These are phyloP conservation scores for Angophora floribunda DNA, from an alignment of 345 rosid genomes.

Conservation along the genomic window DNA sequence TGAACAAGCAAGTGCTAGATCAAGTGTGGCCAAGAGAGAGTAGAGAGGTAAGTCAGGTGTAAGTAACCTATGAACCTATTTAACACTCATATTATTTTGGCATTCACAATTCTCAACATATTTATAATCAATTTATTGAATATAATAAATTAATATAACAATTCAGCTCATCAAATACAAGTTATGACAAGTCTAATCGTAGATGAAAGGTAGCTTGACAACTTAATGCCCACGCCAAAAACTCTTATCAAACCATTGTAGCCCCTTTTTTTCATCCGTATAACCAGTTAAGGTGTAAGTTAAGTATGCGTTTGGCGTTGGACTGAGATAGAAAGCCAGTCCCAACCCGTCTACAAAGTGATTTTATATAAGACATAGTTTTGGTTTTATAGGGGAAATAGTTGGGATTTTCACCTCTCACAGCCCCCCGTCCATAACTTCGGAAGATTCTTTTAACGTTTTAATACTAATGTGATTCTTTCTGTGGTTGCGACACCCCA, in stretches of 20 bases:
- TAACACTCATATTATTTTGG: not conserved
- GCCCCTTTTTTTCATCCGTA: not conserved
- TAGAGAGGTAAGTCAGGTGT: not conserved
- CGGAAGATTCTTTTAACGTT: not conserved
- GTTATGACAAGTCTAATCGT: not conserved
- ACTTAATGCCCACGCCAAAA: not conserved
- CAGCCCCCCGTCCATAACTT: not conserved
- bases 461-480: not conserved
- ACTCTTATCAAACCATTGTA: not conserved
- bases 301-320: not conserved
- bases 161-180: not conserved
- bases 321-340: not conserved
- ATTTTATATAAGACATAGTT: not conserved
- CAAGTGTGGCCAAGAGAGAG: not conserved
- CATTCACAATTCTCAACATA: not conserved
- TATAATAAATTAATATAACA: too few species aligned
- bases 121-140: not conserved
- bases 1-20: not conserved
- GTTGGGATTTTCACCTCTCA: not conserved
- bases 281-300: not conserved
- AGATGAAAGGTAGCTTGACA: not conserved
- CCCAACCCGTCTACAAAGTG: not conserved
- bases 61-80: too few species aligned
- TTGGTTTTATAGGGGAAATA: not conserved
- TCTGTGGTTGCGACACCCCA: not conserved